Evolutionary conservation across 139 green algal genomes (phyloP).

Genomic region (Haematococcus sp.): DNA sequence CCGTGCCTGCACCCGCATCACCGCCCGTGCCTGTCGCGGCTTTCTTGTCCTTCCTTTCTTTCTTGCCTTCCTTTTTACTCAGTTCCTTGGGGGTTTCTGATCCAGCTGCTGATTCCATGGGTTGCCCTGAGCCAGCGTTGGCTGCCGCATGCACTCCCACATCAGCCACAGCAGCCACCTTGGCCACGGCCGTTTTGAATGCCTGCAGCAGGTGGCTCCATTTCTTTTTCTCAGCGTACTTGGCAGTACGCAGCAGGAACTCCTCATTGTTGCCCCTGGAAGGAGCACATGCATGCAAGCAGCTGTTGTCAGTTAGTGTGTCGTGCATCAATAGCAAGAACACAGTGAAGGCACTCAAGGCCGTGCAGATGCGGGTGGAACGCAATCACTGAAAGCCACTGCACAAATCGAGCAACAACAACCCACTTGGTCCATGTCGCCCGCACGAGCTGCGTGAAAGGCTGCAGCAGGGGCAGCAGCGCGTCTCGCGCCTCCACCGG

Average conservation of each 20-base stretch:
- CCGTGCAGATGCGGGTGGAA: too few species aligned
- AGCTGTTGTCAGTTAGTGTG: background rate
- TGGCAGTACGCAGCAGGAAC: constrained; percentile 65
- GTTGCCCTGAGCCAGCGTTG: background rate
- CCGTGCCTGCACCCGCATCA: background rate
- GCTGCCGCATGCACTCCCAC: background rate
- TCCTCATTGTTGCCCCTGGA: constrained; percentile 83
- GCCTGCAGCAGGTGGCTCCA: constrained; percentile 86
- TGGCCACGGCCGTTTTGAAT: constrained; percentile 53
- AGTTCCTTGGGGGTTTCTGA: background rate
- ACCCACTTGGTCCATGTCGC: constrained; percentile 57
- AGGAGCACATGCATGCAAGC: background rate
- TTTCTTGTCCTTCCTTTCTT: constrained; percentile 5
- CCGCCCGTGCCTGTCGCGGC: constrained; percentile 15
- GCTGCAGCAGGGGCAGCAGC: constrained; percentile 68
- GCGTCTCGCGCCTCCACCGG: constrained; percentile 77
- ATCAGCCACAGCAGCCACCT: constrained; percentile 20
- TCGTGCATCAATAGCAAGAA: background rate
- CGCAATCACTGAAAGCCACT: too few species aligned
- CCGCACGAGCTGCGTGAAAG: constrained; percentile 68
- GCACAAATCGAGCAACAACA: too few species aligned
- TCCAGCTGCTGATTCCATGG: background rate
- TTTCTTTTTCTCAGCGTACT: constrained; percentile 77
- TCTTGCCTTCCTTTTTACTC: background rate
- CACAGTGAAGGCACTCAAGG: too few species aligned